A percentile compares a stretch with the other conserved stretches of the same genome.
phyloP scores from a whole-genome alignment of 345 rosid genomes.

The Erysimum cheiranthoides region DNA sequence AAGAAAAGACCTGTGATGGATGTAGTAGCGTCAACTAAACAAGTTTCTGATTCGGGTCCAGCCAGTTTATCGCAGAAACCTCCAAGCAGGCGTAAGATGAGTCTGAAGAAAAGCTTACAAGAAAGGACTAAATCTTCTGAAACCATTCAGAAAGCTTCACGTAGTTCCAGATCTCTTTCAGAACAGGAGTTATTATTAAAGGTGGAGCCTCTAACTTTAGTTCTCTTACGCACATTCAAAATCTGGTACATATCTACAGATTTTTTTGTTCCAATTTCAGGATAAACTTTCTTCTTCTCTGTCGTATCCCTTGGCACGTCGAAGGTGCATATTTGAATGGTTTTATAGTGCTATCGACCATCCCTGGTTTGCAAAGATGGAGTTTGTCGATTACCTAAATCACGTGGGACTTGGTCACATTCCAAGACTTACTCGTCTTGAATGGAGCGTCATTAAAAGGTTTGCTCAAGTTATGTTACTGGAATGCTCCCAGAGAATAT shows the following conservation, averaged over 20 bases:
- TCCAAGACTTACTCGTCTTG: conserved; percentile 92
- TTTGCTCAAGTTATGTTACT: conserved; percentile 36
- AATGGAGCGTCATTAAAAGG: conserved; percentile 99
- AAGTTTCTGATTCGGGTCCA: conserved; percentile 55
- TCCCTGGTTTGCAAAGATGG: conserved; percentile 98
- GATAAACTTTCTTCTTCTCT: conserved; percentile 71
- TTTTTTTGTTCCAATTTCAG: conserved; percentile 54
- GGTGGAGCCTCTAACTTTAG: conserved; percentile 38
- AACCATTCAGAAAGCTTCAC: conserved; percentile 48
- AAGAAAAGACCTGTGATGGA: conserved; percentile 51
- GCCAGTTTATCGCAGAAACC: conserved; percentile 49
- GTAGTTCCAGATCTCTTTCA: conserved; percentile 46
- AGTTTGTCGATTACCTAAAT: conserved; percentile 89
- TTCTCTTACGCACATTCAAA: conserved; percentile 50
- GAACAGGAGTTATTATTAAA: conserved; percentile 49
- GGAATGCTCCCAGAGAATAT: conserved; percentile 15
- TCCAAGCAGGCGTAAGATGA: conserved; percentile 72
- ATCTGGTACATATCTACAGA: conserved; percentile 4
- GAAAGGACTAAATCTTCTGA: conserved; percentile 55
- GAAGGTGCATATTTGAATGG: conserved; percentile 94
- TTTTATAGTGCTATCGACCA: conserved; percentile 95
- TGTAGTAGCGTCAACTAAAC: conserved; percentile 47
- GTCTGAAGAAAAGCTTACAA: conserved; percentile 53
- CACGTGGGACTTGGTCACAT: conserved; percentile 96
- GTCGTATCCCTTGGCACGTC: conserved; percentile 67